Evolutionary conservation across 495 filamentous ascomycete genomes (phyloP).

Genomic region (Penicillium maclennaniae): DNA sequence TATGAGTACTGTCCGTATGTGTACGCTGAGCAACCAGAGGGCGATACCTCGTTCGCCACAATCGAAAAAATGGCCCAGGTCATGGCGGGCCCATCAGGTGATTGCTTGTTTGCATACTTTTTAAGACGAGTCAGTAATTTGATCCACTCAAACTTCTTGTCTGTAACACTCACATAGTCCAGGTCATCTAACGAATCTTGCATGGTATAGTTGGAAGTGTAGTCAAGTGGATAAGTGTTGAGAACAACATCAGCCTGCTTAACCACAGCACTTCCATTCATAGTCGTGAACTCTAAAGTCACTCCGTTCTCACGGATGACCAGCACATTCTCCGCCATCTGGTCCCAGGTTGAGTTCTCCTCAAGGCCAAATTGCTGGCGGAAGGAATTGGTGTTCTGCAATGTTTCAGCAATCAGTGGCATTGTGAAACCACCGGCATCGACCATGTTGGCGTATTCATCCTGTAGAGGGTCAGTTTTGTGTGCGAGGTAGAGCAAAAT

Average conservation of each 20-base stretch:
- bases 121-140: slow-evolving; percentile 1
- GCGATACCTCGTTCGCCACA: slow-evolving; percentile 54
- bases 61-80: slow-evolving; percentile 64
- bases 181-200: slow-evolving; percentile 51
- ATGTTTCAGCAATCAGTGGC: slow-evolving; percentile 58
- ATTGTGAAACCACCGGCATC: slow-evolving; percentile 73
- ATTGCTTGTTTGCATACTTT: slow-evolving; percentile 61
- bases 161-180: slow-evolving; percentile 45
- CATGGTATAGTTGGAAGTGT: slow-evolving; percentile 49
- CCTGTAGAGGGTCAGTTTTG: slow-evolving; percentile 29
- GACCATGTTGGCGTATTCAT: slow-evolving; percentile 70
- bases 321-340: slow-evolving; percentile 51
- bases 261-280: slow-evolving; percentile 60
- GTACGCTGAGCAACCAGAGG: slow-evolving; percentile 58
- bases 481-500: background rate
- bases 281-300: slow-evolving; percentile 65
- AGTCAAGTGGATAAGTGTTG: slow-evolving; percentile 55
- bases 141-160: background rate
- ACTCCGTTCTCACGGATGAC: slow-evolving; percentile 56
- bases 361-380: slow-evolving; percentile 53
- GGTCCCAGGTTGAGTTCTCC: slow-evolving; percentile 47
- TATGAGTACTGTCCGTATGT: slow-evolving; percentile 62
- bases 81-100: slow-evolving; percentile 60
- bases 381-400: slow-evolving; percentile 52
- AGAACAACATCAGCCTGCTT: slow-evolving; percentile 66